These are phyloP conservation scores for Eucalyptus pauciflora DNA, from an alignment of 345 rosid species.

Conservation along the genomic window DNA sequence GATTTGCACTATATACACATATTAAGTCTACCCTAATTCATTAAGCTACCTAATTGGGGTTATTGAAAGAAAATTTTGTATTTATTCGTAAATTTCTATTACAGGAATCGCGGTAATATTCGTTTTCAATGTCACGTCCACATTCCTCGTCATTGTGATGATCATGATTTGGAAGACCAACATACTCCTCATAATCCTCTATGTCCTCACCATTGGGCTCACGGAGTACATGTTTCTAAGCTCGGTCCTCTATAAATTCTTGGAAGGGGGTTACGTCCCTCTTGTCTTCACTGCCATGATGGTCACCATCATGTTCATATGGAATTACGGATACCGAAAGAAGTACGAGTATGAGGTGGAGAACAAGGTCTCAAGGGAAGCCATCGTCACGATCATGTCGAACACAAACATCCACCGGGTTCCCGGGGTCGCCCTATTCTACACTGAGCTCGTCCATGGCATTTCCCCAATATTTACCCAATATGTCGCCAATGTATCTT, in stretches of 20 bases:
- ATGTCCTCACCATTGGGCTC: not conserved
- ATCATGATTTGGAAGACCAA: constrained; percentile 22
- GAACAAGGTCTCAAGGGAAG: not conserved
- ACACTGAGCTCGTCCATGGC: constrained; percentile 17
- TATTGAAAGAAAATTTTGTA: not conserved
- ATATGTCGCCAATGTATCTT: not conserved
- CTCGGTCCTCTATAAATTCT: constrained; percentile 18
- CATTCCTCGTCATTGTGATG: not conserved
- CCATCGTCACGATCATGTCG: not conserved
- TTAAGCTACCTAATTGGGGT: not conserved
- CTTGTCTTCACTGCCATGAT: not conserved
- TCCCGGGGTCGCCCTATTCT: constrained; percentile 9
- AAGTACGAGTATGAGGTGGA: constrained; percentile 11
- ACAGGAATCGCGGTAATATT: constrained; percentile 18
- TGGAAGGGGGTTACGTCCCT: constrained; percentile 20
- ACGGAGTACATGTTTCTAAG: constrained; percentile 7
- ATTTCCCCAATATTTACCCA: constrained; percentile 10
- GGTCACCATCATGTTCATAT: constrained; percentile 14
- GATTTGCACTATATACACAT: not conserved
- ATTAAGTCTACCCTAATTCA: not conserved
- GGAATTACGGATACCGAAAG: constrained; percentile 9
- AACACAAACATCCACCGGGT: not conserved
- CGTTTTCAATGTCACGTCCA: constrained; percentile 13
- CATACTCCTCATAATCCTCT: constrained; percentile 4
- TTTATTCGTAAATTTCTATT: not conserved